phyloP scores from a whole-genome alignment of 2,329 filamentous ascomycete genomes.

The Fusarium sp. region DNA sequence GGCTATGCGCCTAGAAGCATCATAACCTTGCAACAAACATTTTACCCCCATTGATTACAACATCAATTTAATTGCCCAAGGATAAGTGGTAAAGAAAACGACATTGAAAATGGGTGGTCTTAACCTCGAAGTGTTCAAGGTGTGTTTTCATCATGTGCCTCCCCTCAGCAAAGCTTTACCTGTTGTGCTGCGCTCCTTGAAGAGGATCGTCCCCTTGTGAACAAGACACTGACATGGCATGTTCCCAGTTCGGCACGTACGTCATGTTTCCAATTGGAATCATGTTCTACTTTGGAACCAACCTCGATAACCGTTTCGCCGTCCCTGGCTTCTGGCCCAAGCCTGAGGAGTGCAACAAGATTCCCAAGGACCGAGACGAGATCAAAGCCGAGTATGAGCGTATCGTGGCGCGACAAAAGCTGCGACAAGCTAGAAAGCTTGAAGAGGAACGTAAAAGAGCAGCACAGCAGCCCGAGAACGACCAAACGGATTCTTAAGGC shows the following conservation, averaged over 20 bases:
- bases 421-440: conserved; percentile 73
- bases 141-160: conserved; percentile 53
- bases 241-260: conserved; percentile 90
- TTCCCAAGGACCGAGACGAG: conserved; percentile 83
- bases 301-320: conserved; percentile 91
- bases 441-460: conserved; percentile 52
- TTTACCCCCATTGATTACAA: conserved; percentile 33
- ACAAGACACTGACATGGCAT: conserved; percentile 10
- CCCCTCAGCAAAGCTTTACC: not conserved
- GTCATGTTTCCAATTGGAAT: conserved; percentile 98
- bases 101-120: conserved; percentile 74
- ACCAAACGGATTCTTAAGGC: conserved; percentile 30
- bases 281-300: conserved; percentile 99
- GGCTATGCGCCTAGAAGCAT: conserved; percentile 38
- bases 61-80: conserved; percentile 11
- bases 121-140: conserved; percentile 96
- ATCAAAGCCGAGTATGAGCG: conserved; percentile 85
- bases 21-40: conserved; percentile 32
- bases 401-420: conserved; percentile 74
- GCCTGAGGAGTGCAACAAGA: conserved; percentile 78
- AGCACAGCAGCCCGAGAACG: conserved; percentile 37
- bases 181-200: not conserved
- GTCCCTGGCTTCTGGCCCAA: conserved; percentile 96
- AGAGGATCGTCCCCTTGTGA: not conserved
- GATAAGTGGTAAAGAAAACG: conserved; percentile 4